Conservation (phyloP, 805 yeast species). For the Lipomyces oligophaga region DNA sequence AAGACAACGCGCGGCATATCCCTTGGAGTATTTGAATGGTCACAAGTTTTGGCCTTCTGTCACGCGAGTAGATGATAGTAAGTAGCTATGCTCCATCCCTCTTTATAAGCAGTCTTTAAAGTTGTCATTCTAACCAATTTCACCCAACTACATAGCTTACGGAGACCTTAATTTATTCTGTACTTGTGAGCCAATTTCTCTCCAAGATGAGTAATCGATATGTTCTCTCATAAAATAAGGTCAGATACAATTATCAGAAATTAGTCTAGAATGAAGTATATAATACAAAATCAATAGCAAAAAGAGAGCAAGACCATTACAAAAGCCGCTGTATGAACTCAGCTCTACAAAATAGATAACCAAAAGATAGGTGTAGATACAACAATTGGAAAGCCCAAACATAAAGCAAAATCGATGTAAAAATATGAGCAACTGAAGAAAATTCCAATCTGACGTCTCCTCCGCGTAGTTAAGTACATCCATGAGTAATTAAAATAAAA, state of each 20-base stretch:
- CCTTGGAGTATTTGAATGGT: slow-evolving; percentile 65
- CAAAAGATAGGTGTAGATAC: neutral
- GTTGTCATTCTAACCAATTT: neutral
- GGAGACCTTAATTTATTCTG: slow-evolving; percentile 92
- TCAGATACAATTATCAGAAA: neutral
- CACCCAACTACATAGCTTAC: slow-evolving; percentile 45
- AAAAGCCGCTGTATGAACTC: neutral
- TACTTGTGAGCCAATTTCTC: slow-evolving; percentile 53
- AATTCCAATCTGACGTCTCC: no score
- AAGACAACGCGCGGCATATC: slow-evolving; percentile 90
- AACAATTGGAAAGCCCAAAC: neutral
- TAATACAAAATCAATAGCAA: neutral
- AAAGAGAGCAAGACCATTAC: slow-evolving; percentile 4
- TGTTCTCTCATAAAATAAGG: neutral
- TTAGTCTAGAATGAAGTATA: neutral
- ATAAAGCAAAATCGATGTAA: neutral
- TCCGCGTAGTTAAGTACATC: no score
- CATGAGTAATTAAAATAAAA: no score
- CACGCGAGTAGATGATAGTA: slow-evolving; percentile 75
- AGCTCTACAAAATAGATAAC: no score
- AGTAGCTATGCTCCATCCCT: neutral
- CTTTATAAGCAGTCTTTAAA: neutral
- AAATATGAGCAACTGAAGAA: no score
- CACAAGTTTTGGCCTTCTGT: slow-evolving; percentile 95
- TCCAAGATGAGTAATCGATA: slow-evolving; percentile 2